Evolutionary conservation across 1,284 basidiomycete species (phyloP).

Genomic region (Irpex sp.): DNA sequence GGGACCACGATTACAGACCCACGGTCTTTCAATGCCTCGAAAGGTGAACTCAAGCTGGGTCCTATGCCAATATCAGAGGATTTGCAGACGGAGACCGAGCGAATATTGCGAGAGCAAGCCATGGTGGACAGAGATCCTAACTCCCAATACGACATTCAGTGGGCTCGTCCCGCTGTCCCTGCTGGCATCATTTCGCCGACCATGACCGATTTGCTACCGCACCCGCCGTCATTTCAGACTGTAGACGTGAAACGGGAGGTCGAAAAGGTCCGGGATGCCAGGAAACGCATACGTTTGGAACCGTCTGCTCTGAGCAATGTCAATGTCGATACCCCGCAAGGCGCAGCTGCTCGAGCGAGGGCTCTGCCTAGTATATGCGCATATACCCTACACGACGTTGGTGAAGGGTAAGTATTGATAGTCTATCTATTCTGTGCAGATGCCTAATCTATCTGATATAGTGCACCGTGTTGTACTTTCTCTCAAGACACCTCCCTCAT

Average conservation of each 20-base stretch:
- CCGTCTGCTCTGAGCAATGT: constrained; percentile 57
- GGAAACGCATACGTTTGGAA: constrained; percentile 87
- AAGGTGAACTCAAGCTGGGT: constrained; percentile 81
- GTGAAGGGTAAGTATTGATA: constrained; percentile 70
- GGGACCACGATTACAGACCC: constrained; percentile 43
- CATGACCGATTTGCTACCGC: constrained; percentile 75
- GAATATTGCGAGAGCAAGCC: constrained; percentile 67
- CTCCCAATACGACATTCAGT: constrained; percentile 60
- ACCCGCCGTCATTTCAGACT: constrained; percentile 79
- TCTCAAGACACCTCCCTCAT: constrained; percentile 92
- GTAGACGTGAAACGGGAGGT: constrained; percentile 92
- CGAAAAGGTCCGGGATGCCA: constrained; percentile 82
- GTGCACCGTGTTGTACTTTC: constrained; percentile 85
- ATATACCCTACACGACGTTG: constrained; percentile 89
- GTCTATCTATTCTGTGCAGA: constrained; percentile 14
- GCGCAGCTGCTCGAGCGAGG: constrained; percentile 48
- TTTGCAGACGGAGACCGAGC: constrained; percentile 75
- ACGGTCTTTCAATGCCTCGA: constrained; percentile 70
- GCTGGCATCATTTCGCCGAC: constrained; percentile 61
- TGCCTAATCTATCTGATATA: constrained; percentile 28
- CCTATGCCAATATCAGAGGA: constrained; percentile 76
- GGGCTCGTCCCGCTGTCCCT: constrained; percentile 40
- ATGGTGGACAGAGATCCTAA: constrained; percentile 65
- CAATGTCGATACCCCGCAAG: constrained; percentile 58
- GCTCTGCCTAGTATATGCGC: constrained; percentile 88